phyloP scores from a whole-genome alignment of 2,329 filamentous ascomycete genomes.

The Diplocarpon mali region DNA sequence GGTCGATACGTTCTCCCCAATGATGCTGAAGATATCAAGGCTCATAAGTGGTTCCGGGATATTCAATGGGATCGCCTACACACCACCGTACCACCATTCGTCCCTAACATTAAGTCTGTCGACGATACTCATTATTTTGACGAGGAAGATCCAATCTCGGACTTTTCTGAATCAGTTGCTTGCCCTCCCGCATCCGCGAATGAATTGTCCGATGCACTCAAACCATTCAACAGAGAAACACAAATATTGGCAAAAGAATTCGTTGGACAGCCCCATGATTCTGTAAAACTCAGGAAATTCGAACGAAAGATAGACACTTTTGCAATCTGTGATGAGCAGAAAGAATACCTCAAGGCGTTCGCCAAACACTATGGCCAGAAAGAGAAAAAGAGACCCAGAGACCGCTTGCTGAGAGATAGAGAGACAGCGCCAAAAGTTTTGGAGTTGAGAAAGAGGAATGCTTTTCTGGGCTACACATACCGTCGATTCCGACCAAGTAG shows the following conservation, averaged over 20 bases:
- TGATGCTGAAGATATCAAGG: slow-evolving; percentile 82
- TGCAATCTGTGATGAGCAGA: slow-evolving; percentile 24
- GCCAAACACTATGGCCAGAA: slow-evolving; percentile 32
- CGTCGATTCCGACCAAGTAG: slow-evolving; percentile 34
- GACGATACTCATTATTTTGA: slow-evolving; percentile 88
- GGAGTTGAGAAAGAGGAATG: slow-evolving; percentile 67
- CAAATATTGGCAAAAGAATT: slow-evolving; percentile 24
- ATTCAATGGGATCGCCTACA: slow-evolving; percentile 72
- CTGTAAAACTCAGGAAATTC: slow-evolving; percentile 21
- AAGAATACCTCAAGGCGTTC: slow-evolving; percentile 27
- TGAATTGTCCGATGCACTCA: slow-evolving; percentile 25
- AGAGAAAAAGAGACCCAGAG: slow-evolving; percentile 70
- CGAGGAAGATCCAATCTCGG: slow-evolving; percentile 62
- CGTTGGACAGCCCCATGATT: slow-evolving; percentile 26
- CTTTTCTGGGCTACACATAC: slow-evolving; percentile 88
- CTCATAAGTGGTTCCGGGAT: slow-evolving; percentile 73
- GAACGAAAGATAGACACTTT: slow-evolving; percentile 28
- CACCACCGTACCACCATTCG: slow-evolving; percentile 60
- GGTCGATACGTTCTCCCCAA: slow-evolving; percentile 65
- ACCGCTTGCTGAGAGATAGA: slow-evolving; percentile 70
- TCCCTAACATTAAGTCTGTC: slow-evolving; percentile 57
- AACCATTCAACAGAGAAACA: slow-evolving; percentile 26
- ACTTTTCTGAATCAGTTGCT: slow-evolving; percentile 39
- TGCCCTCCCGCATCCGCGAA: slow-evolving; percentile 11
- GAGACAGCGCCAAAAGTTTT: slow-evolving; percentile 56